Base-by-base conservation (phyloP, 1,284 basidiomycete species). In the Sanghuangporus weigelae region DNA sequence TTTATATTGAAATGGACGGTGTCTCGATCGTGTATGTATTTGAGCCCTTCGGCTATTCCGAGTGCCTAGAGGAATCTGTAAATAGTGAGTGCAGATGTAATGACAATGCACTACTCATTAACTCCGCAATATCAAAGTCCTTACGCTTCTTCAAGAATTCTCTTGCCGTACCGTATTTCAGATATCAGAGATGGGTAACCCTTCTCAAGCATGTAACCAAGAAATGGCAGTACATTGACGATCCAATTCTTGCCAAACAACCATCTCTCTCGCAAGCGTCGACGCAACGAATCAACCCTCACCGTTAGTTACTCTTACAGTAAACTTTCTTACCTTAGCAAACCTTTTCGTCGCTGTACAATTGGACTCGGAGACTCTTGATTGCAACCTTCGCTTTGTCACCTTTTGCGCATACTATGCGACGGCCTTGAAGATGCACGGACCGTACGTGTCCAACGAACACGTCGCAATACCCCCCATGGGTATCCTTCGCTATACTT, bases 1-100 rank as follows among this genome's bases (percentile, higher is more conserved):
- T 63, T 63, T 11, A 58, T 7, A 35, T 57, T 55, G n/a, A 55
- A 63, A 19, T 58, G 61, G 7, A 63, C 44, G 44, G 51, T 63
- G 23, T 49, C 31, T 10, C 46, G 40, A 11, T 16, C 12, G 23
- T 63, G 54, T 10, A 63, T 54, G 48, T 63, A 63, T 35, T 63
- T 54, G 21, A 63, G 7, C 21, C 61, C 61, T 39, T 39, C 19
- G 16, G 61, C 61, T 14, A 63, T 58, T 6, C 56, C 61, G 11
- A 48, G 35, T 2, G 36, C 36, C 61, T 63, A 35, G 16, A 19
- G 14, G 4, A 3, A 11, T 57, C 7, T 2, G 0, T 4, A 40
- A 16, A 56, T 4, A 36, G 26, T 7, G 7, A 39, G 16, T 6
- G 3, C 14, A 11, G 16, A 23, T 23, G 31, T 8, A 12, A 23